Base-by-base conservation (phyloP, 164 flowering plant genomes). In the Aristolochia contorta region DNA sequence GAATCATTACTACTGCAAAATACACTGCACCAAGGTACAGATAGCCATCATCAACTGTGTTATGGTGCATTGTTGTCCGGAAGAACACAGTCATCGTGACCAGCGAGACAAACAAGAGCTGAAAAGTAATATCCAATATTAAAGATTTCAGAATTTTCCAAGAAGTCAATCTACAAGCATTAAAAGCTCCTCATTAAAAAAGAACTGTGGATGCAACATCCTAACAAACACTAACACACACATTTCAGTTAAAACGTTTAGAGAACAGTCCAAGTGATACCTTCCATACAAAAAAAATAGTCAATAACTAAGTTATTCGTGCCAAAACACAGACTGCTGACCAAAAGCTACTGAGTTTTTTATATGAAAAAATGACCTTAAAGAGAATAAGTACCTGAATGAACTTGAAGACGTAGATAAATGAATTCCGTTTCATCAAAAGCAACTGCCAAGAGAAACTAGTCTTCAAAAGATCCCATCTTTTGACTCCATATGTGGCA, bases 11-110 rank as follows among this genome's bases (percentile, higher is more conserved):
- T 80, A 82, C 85, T 18, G 90, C 70, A 67, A 91, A 87, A 76
- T 89, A 94, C n/a, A 91, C 56, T 25, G 85, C 82, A 15, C 96
- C 99, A 69, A 94, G 85, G 76, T 83, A 84, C 41, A 91, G 55
- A 54, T 82, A 80, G 64, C 84, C 99, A 75, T 89, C 96, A 70
- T 86, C 86, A 64, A 94, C 64, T 64, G 91, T 84, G 41, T 72
- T 63, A 56, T 85, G 95, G 61, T 80, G 86, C 83, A 87, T 72
- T 57, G 71, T 83, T 54, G 95, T 80, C 64, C 99, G 95, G 72
- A 80, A 79, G 63, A 91, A 94, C 49, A 94, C 97, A 50, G 82
- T 94, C 96, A 91, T 91, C 56, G 97, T 85, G 68, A 94, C 80
- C 54, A 85, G 49, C 60, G 97, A 89, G 67, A 94, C 93, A 65